Evolutionary conservation across 2,329 filamentous ascomycete genomes (phyloP), one percentile per base, ranked within the genome.

Genomic region (Stagonosporopsis rhizophila): DNA sequence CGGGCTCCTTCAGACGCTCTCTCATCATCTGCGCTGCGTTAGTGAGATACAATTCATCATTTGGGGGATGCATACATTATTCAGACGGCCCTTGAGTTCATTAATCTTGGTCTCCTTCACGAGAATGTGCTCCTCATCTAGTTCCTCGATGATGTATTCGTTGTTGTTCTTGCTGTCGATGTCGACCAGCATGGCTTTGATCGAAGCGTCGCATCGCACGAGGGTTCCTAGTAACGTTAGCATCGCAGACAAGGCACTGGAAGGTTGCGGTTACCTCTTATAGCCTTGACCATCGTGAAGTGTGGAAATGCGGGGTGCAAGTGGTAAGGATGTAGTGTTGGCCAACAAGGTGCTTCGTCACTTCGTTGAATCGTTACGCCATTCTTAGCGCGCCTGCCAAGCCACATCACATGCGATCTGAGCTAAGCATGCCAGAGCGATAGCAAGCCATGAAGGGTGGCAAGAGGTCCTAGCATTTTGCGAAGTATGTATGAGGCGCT

Each of bases 131-230:
- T 89, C 85, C 57, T 93, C 90, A 76, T 93, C 90, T 1, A 93
- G 83, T 60, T 92, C 89, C 67, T 92, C 89, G 60, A 92, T 89
- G 70, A 94, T 90, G 73, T 87, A 91, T 62, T 88, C 86, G 75
- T 92, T 87, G 64, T 83, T 82, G 54, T 78, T 71, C 54, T 85
- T 81, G 67, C 81, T 84, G 76, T 94, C 88, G 65, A 94, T 90
- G 69, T 87, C 89, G 66, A 90, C 81, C 69, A 94, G 89, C 80
- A 93, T 92, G 61, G 90, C 89, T 77, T 92, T 93, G 82, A 94
- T 92, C 40, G 89, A 91, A n/a, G 90, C 88, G 73, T 94, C 90
- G 77, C 89, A 92, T 76, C 92, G 86, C 76, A 94, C 87, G 62
- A 94, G 83, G 25, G 91, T 87, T 60, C 90, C 90, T 82, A 58